A percentile compares a stretch with the other conserved stretches of the same genome.
Conservation (phyloP, 805 yeast species). For the Debaryomyces tyrocola region DNA sequence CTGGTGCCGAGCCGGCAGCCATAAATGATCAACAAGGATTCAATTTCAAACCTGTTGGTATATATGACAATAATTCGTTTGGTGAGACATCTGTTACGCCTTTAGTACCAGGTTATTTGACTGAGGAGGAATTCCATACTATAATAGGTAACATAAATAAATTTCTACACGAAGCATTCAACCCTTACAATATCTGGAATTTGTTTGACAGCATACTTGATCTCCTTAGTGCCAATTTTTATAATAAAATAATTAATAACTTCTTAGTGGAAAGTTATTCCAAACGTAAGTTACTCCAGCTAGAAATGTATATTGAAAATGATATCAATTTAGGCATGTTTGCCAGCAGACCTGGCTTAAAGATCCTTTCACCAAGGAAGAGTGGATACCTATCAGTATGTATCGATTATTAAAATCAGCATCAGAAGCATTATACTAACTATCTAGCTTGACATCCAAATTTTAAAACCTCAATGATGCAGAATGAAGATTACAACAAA, state of each 20-base stretch:
- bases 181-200: slow-evolving; percentile 25
- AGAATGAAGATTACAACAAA: neutral
- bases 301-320: slow-evolving; percentile 38
- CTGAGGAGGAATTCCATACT: slow-evolving; percentile 34
- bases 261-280: slow-evolving; percentile 18
- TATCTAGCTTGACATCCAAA: slow-evolving; percentile 47
- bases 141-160: slow-evolving; percentile 49
- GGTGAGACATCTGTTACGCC: slow-evolving; percentile 57
- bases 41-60: slow-evolving; percentile 38
- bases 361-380: slow-evolving; percentile 49
- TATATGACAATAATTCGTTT: slow-evolving; percentile 41
- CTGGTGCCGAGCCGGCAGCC: slow-evolving; percentile 64
- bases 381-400: slow-evolving; percentile 55
- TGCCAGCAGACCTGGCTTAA: slow-evolving; percentile 21
- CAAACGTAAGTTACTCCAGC: slow-evolving; percentile 27
- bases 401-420: slow-evolving; percentile 10
- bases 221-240: slow-evolving; percentile 38
- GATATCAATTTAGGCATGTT: slow-evolving; percentile 17
- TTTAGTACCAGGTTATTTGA: slow-evolving; percentile 25
- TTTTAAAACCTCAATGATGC: slow-evolving; percentile 32
- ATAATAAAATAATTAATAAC: slow-evolving; percentile 19
- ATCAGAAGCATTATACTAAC: slow-evolving; percentile 13
- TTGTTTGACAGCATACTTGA: slow-evolving; percentile 42
- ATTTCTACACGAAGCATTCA: slow-evolving; percentile 38
- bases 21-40: slow-evolving; percentile 5